These are phyloP conservation scores for Lindgomyces ingoldianus DNA, from an alignment of 495 filamentous ascomycete genomes.

Conservation along the genomic window DNA sequence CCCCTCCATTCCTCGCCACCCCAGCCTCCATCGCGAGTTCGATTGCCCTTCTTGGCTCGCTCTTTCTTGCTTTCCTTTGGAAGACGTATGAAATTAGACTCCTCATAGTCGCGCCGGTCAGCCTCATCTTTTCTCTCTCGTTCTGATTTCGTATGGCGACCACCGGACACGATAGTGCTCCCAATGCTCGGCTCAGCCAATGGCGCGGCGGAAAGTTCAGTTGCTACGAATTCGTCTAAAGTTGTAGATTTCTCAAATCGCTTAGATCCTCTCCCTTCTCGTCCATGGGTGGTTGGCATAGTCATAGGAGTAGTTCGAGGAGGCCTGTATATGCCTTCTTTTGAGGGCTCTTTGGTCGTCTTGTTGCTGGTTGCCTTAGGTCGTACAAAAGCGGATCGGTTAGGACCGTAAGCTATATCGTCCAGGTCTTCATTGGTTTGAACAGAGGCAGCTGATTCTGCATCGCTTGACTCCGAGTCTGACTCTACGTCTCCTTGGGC, in stretches of 20 bases:
- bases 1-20: constrained; percentile 85
- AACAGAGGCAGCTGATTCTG: constrained; percentile 23
- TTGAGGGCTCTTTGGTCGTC: constrained; percentile 39
- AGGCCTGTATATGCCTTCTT: constrained; percentile 74
- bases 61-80: constrained; percentile 83
- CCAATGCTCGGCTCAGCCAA: constrained; percentile 80
- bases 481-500: constrained; percentile 42
- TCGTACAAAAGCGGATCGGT: constrained; percentile 59
- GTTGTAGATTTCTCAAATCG: constrained; percentile 65
- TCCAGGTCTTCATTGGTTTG: constrained; percentile 53
- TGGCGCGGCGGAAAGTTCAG: constrained; percentile 76
- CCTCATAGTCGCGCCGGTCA: constrained; percentile 77
- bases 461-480: constrained; percentile 42
- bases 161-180: constrained; percentile 71
- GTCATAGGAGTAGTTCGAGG: constrained; percentile 78
- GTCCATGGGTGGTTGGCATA: constrained; percentile 58
- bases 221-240: constrained; percentile 80
- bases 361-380: constrained; percentile 24
- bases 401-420: constrained; percentile 69
- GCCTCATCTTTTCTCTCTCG: constrained; percentile 69
- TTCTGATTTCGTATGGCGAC: constrained; percentile 70
- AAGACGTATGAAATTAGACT: constrained; percentile 80
- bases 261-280: constrained; percentile 53
- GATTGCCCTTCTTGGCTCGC: constrained; percentile 52
- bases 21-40: constrained; percentile 58